These are phyloP conservation scores for Truncatella angustata DNA, from an alignment of 2,329 filamentous ascomycete species.

Conservation along the genomic window DNA sequence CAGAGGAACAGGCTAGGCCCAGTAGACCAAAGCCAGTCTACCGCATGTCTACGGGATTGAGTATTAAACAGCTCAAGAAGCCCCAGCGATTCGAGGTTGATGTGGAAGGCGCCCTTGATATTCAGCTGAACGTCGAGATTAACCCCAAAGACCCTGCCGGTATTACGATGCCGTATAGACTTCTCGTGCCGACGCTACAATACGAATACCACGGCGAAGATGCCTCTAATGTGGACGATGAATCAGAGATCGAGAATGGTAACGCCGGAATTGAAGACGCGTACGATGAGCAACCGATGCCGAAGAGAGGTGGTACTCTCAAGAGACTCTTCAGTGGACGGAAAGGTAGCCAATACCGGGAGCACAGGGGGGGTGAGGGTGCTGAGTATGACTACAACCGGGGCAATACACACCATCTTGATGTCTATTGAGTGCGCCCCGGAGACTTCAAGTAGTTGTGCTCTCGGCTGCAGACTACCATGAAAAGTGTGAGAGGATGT, in stretches of 20 bases:
- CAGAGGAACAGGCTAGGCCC: constrained; percentile 12
- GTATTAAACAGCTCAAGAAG: constrained; percentile 58
- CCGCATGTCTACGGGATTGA: constrained; percentile 68
- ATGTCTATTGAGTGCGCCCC: too few species aligned
- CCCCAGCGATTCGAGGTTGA: constrained; percentile 62
- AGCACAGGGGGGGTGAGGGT: neutral
- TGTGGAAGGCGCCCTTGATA: constrained; percentile 79
- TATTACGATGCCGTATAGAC: constrained; percentile 80
- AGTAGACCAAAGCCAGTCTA: constrained; percentile 48
- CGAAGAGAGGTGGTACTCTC: neutral
- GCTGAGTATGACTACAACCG: neutral
- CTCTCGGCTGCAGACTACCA: too few species aligned
- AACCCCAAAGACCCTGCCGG: constrained; percentile 82
- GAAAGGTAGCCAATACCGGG: constrained; percentile 5
- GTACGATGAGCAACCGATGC: neutral
- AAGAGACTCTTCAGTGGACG: constrained; percentile 6
- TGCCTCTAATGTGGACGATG: neutral
- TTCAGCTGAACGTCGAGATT: constrained; percentile 87
- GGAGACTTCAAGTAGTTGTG: too few species aligned
- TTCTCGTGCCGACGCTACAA: constrained; percentile 78
- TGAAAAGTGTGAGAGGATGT: too few species aligned
- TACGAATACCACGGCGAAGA: constrained; percentile 51
- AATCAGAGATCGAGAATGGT: constrained; percentile 1
- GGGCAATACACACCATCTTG: too few species aligned
- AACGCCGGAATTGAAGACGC: constrained; percentile 5